These are phyloP conservation scores for Chamaecyparis obtusa DNA, from an alignment of 75 land plant genomes.

Conservation along the genomic window DNA sequence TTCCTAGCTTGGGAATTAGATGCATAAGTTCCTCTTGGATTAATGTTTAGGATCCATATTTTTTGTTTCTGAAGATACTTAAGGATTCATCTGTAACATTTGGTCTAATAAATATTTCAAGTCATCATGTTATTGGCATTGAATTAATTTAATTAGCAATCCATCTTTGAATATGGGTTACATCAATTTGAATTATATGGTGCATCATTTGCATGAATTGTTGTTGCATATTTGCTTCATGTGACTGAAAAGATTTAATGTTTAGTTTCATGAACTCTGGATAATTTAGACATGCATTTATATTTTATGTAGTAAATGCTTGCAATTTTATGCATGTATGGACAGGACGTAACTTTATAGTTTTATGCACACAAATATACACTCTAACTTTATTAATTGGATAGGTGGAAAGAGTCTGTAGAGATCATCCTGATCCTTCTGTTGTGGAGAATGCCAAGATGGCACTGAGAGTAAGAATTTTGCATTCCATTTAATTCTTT, in stretches of 20 bases:
- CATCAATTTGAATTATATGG: not conserved
- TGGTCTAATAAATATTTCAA: not conserved
- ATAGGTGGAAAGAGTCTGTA: constrained; percentile 21
- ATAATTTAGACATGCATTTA: not conserved
- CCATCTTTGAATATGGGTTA: not conserved
- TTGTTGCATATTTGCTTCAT: not conserved
- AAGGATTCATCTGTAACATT: not conserved
- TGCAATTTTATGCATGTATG: not conserved
- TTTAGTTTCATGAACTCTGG: not conserved
- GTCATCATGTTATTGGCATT: not conserved
- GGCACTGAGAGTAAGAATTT: constrained; percentile 13
- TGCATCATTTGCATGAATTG: not conserved
- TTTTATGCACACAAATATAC: not conserved
- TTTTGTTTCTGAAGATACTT: not conserved
- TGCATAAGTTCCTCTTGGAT: not conserved
- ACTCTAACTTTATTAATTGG: not conserved
- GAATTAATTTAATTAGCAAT: not conserved
- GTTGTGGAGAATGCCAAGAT: constrained; percentile 15
- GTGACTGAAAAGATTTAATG: not conserved
- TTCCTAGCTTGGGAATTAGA: not conserved
- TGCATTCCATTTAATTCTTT: not conserved
- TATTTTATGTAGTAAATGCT: not conserved
- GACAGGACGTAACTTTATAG: not conserved
- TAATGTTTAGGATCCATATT: not conserved
- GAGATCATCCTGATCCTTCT: constrained; percentile 15